Evolutionary conservation across 495 filamentous ascomycete species (phyloP), one percentile per base, ranked within the genome.

Genomic region (Bacidia rubella): DNA sequence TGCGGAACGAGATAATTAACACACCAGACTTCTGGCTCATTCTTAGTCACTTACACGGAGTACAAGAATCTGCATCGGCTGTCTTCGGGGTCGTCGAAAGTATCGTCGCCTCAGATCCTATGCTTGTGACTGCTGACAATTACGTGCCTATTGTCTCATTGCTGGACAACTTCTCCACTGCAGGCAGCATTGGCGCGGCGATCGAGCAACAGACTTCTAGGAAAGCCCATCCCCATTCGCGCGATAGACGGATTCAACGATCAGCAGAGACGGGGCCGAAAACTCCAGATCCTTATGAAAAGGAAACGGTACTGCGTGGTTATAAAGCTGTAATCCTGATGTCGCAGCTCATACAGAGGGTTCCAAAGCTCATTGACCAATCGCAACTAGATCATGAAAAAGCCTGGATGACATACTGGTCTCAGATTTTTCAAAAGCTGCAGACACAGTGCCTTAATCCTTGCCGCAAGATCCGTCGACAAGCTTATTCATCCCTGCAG

Each of bases 1-100:
- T 99, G 20, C 78, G 86, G 52, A 95, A 83, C 56, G 90, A 96
- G 67, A 86, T 97, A 55, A 89, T 90, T 61, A 89, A 86, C 19
- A 95, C 90, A 23, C 92, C 92, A 1, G 93, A 99, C 59, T 96
- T 99, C 66, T 99, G 92, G 92, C 83, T 86, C 15, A 88, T 95
- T 39, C 70, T 99, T 32, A 78, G 86, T 54, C 79, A 79, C 10
- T 71, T 99, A 29, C 77, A 86, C 35, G 68, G 69, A 9, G 74
- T 82, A 43, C 62, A 75, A 12, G 82, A 86, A 40, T 80, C 83
- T 1, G 82, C 87, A 22, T 73, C 82, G 0, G 74, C 79, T 11
- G 88, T 94, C 4, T 96, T 95, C 63, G 79, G 85, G 35, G 80
- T 97, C 11, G 73, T 95, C 1, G 81, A 89, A 60, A 73, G 71